A percentile compares a stretch with the other conserved stretches of the same genome.
Conservation (phyloP, 179 eudicot species). For the Nepenthes alata region DNA sequence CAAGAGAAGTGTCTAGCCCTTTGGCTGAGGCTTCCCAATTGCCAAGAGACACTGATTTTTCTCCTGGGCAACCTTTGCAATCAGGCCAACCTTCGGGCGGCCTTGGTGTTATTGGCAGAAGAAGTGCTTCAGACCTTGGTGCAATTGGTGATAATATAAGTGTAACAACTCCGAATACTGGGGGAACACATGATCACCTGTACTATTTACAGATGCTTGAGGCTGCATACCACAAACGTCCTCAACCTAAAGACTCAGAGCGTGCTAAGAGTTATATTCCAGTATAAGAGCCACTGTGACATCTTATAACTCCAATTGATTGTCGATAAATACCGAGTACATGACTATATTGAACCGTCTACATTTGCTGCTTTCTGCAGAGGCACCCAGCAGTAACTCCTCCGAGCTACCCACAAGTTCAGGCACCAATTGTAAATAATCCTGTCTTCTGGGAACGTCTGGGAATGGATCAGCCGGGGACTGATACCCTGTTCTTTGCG, state of each 20-base stretch:
- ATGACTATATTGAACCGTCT: background rate
- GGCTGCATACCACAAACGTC: constrained; percentile 73
- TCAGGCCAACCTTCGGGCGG: constrained; percentile 60
- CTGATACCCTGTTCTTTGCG: constrained; percentile 78
- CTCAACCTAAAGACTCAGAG: constrained; percentile 89
- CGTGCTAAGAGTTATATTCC: constrained; percentile 82
- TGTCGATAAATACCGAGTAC: background rate
- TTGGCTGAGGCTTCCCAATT: constrained; percentile 50
- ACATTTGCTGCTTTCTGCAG: constrained; percentile 27
- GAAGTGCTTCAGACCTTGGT: constrained; percentile 88
- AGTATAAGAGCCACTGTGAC: constrained; percentile 27
- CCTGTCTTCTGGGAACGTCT: constrained; percentile 94
- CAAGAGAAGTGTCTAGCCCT: constrained; percentile 53
- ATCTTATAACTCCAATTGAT: background rate
- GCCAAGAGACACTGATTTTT: constrained; percentile 61
- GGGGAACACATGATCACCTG: constrained; percentile 53
- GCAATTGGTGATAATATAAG: constrained; percentile 80
- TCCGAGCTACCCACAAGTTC: constrained; percentile 87
- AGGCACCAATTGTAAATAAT: constrained; percentile 86
- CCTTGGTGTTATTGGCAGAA: constrained; percentile 93
- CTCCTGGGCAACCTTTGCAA: constrained; percentile 92
- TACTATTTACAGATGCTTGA: constrained; percentile 87
- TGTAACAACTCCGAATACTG: constrained; percentile 50
- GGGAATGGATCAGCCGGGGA: constrained; percentile 61
- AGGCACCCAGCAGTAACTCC: constrained; percentile 81